phyloP scores from a whole-genome alignment of 768 basidiomycete species.

The Kwoniella botswanensis region DNA sequence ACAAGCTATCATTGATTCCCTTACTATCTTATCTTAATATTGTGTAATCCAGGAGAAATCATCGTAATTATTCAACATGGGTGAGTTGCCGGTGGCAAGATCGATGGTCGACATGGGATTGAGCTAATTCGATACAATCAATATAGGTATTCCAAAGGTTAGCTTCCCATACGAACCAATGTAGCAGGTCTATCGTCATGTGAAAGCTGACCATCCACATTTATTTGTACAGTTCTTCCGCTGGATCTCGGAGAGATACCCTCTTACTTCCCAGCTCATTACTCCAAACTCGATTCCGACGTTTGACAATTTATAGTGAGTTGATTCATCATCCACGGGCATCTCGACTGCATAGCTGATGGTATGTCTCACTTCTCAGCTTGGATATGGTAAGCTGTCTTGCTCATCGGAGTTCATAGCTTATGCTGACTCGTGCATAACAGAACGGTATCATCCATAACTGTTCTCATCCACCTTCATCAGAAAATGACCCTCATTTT shows the following conservation, averaged over 20 bases:
- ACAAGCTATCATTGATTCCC: too few relatives aligned
- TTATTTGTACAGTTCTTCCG: constrained; percentile 77
- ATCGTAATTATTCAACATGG: constrained; percentile 28
- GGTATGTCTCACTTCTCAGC: constrained; percentile 24
- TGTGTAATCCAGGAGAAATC: background rate
- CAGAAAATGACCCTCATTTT: constrained; percentile 94
- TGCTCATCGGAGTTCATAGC: background rate
- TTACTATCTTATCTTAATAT: constrained; percentile 3
- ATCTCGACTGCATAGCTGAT: background rate
- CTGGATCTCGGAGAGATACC: constrained; percentile 98
- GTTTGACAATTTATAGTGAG: constrained; percentile 67
- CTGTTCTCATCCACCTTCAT: constrained; percentile 81
- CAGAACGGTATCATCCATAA: constrained; percentile 63
- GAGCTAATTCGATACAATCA: constrained; percentile 14
- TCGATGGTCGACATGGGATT: background rate
- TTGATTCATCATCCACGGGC: constrained; percentile 34
- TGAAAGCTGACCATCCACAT: too few relatives aligned
- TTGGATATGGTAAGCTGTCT: constrained; percentile 29
- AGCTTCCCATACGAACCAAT: constrained; percentile 12
- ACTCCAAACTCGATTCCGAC: constrained; percentile 99
- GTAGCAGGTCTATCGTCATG: too few relatives aligned
- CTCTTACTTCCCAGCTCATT: constrained; percentile 95
- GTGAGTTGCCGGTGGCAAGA: constrained; percentile 24
- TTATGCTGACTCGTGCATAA: constrained; percentile 3
- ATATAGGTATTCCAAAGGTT: constrained; percentile 64